Evolutionary conservation across 1,284 basidiomycete species (phyloP).

Genomic region (Macrocybe sp.): DNA sequence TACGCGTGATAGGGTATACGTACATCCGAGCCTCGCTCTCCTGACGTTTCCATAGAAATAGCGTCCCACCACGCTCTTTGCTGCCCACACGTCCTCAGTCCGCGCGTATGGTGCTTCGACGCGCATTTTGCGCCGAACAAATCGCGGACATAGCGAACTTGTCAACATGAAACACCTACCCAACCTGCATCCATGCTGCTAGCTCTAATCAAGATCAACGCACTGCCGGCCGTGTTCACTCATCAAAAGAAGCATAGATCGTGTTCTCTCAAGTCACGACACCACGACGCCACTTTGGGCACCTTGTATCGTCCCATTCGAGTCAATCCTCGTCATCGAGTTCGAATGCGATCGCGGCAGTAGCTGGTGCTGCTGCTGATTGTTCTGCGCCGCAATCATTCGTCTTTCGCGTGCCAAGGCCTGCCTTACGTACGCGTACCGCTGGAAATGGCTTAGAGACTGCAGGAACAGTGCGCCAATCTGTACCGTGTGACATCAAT

Average conservation of each 20-base stretch:
- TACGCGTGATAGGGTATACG: too few species aligned
- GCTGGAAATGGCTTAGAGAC: conserved; percentile 87
- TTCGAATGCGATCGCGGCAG: conserved; percentile 25
- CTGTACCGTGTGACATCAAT: conserved; percentile 34
- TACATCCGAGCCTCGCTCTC: too few species aligned
- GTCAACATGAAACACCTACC: too few species aligned
- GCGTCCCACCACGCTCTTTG: too few species aligned
- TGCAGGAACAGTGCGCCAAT: conserved; percentile 83
- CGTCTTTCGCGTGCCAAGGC: conserved; percentile 56
- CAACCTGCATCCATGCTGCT: too few species aligned
- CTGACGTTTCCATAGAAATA: too few species aligned
- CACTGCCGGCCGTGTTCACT: background rate
- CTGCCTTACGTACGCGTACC: conserved; percentile 78
- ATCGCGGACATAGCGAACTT: too few species aligned
- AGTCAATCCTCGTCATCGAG: conserved; percentile 21
- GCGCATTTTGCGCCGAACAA: too few species aligned
- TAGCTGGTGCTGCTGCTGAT: conserved; percentile 21
- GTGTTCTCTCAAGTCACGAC: conserved; percentile 4
- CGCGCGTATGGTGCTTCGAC: too few species aligned
- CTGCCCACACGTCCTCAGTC: too few species aligned
- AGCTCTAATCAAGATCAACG: background rate
- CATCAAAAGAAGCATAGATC: too few species aligned
- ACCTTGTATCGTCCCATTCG: conserved; percentile 23
- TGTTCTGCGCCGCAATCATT: conserved; percentile 33
- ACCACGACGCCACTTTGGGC: background rate